These are phyloP conservation scores for Cetradonia linearis DNA, from an alignment of 495 filamentous ascomycete genomes.

Conservation along the genomic window DNA sequence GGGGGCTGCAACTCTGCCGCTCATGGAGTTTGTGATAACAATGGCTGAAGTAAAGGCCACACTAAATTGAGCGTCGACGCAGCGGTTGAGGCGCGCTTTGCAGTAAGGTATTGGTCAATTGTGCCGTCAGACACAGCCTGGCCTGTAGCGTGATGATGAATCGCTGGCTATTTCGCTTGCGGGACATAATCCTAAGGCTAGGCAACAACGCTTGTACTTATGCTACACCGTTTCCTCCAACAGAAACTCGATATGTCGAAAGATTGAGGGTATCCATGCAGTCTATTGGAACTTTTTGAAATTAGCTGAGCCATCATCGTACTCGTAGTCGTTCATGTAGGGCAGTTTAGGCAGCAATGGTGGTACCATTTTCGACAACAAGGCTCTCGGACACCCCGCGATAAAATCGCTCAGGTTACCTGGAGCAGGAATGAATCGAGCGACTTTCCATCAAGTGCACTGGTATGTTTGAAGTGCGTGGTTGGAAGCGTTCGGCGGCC, in stretches of 20 bases:
- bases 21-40: background rate
- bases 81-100: background rate
- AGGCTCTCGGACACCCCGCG: background rate
- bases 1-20: background rate
- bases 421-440: background rate
- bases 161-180: background rate
- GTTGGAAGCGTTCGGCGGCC: background rate
- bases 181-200: background rate
- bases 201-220: constrained; percentile 10
- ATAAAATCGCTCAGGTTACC: background rate
- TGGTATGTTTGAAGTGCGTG: background rate
- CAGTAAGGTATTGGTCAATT: background rate
- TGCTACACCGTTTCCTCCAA: background rate
- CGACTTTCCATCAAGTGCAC: background rate
- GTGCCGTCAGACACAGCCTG: background rate
- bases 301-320: background rate
- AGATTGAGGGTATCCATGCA: background rate
- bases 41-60: background rate
- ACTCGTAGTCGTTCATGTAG: constrained; percentile 1
- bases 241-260: background rate
- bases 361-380: background rate
- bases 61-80: background rate
- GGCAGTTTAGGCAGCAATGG: background rate
- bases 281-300: background rate
- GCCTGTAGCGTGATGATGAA: background rate